phyloP scores from a whole-genome alignment of 257 asterid genomes.

The Cordia subcordata region DNA sequence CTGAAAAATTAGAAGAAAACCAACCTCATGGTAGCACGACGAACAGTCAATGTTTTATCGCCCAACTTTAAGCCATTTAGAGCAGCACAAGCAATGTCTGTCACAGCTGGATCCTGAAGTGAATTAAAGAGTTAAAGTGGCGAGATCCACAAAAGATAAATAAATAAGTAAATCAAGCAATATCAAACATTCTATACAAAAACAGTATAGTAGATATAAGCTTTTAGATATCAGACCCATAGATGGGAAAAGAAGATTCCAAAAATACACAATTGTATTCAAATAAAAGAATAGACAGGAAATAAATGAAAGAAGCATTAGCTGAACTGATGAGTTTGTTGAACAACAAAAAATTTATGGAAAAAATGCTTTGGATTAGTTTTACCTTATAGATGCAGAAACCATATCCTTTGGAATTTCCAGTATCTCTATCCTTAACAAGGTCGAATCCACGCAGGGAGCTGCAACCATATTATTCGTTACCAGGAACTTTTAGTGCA shows the following conservation, averaged over 20 bases:
- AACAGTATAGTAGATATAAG: no score
- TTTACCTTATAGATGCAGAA: constrained; percentile 65
- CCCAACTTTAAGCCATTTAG: constrained; percentile 99
- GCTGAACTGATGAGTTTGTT: no score
- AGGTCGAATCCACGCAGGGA: constrained; percentile 88
- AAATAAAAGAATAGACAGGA: no score
- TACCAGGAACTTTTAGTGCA: neutral
- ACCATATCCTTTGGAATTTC: constrained; percentile 98
- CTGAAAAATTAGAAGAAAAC: neutral
- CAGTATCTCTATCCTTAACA: constrained; percentile 96
- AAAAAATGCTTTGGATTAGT: neutral
- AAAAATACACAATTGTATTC: no score
- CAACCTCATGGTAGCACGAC: constrained; percentile 79
- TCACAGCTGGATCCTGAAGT: constrained; percentile 72
- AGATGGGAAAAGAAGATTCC: no score
- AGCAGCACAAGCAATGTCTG: constrained; percentile 97
- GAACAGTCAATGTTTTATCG: constrained; percentile 89
- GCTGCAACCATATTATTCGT: neutral
- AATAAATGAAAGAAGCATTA: no score
- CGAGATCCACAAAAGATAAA: neutral
- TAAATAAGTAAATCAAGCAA: no score
- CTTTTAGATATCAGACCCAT: no score
- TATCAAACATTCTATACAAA: no score
- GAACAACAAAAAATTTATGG: neutral
- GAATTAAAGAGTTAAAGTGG: neutral